A percentile compares a stretch with the other conserved stretches of the same genome.
These are phyloP conservation scores for Teunomyces kruisii DNA, from an alignment of 805 yeast genomes.

Conservation along the genomic window DNA sequence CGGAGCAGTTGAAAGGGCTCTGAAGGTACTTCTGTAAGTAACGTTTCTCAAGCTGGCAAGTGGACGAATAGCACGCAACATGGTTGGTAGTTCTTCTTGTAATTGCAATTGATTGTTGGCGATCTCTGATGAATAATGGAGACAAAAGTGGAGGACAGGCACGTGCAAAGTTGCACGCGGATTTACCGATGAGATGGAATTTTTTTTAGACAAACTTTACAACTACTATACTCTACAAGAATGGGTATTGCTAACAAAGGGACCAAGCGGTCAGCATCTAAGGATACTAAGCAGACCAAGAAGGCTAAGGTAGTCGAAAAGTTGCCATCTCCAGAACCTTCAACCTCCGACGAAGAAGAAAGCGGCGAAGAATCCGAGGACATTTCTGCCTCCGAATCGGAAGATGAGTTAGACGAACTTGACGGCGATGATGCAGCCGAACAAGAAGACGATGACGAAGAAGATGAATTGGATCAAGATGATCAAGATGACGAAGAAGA, in stretches of 20 bases:
- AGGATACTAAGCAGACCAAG: conserved; percentile 17
- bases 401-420: conserved; percentile 18
- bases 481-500: conserved; percentile 19
- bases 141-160: background rate
- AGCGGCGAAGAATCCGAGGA: conserved; percentile 5
- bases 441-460: conserved; percentile 15
- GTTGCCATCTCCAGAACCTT: conserved; percentile 22
- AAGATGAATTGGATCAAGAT: conserved; percentile 26
- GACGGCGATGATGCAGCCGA: conserved; percentile 19
- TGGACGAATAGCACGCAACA: conserved; percentile 2
- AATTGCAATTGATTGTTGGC: background rate
- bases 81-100: background rate
- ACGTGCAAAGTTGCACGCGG: background rate
- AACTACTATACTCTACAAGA: background rate
- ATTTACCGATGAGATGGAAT: conserved; percentile 3
- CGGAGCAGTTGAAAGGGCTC: conserved; percentile 3
- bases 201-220: background rate
- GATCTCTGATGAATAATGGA: background rate
- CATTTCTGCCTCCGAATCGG: conserved; percentile 12
- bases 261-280: conserved; percentile 28
- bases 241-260: conserved; percentile 28
- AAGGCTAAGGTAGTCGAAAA: conserved; percentile 31
- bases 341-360: conserved; percentile 21
- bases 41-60: background rate
- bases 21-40: background rate